Evolutionary conservation across 768 basidiomycete genomes (phyloP), one percentile per base, ranked within the genome.

Genomic region (Psilocybe cubensis): DNA sequence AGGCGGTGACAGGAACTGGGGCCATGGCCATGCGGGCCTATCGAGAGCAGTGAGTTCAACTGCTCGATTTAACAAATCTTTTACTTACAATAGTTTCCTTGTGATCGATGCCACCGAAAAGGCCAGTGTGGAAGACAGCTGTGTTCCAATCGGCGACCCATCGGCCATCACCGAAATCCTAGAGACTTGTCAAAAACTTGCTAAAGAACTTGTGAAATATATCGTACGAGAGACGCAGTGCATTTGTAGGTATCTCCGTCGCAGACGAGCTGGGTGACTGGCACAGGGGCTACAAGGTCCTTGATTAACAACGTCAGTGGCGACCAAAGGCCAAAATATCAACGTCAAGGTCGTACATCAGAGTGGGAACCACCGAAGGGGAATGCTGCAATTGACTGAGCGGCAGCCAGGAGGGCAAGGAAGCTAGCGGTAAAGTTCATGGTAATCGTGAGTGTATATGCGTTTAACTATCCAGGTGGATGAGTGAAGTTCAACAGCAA

Each of bases 211-310:
- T 28, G 8, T 6, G 10, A 38, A 18, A 10, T 14, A 25, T 25
- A 11, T 41, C 57, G 8, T 38, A 58, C 57, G 11, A 58, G 46
- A 46, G n/a, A 29, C 2, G 57, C 57, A 20, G 57, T 58, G 51
- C 57, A 58, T 52, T 58, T 58, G 52, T 48, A 58, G n/a, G 52
- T 28, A 27, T 58, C 52, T 23, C 57, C 57, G 35, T 58, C 57
- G 42, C 58, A 54, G 17, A 51, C 41, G 28, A 57, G 60, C 38
- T 44, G 52, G 42, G 51, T 46, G 44, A 63, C 44, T 25, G 47
- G 47, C 4, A 51, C 48, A 14, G 49, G 56, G 2, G 56, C 56
- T 24, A 57, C 10, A 20, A 33, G 38, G 18, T 41, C 46, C 46
- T 48, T n/a, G 17, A 46, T 9, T 25, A 48, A 18, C 10, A n/a